These are phyloP conservation scores for Pestalotiopsis sp. DNA, from an alignment of 2,329 filamentous ascomycete genomes.

Conservation along the genomic window DNA sequence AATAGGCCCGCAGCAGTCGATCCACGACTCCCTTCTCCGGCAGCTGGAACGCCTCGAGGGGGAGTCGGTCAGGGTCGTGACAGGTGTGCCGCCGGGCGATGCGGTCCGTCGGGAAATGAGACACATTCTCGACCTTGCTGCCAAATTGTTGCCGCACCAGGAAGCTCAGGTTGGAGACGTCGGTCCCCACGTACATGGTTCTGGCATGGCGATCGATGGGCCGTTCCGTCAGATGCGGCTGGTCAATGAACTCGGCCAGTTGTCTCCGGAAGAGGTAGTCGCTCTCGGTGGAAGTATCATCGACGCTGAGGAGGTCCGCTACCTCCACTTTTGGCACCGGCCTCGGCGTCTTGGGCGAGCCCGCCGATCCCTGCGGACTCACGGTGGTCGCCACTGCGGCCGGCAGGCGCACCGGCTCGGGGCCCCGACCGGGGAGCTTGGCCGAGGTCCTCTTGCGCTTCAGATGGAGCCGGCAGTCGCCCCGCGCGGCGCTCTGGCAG, in stretches of 20 bases:
- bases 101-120: constrained; percentile 43
- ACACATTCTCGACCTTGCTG: constrained; percentile 22
- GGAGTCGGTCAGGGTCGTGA: constrained; percentile 45
- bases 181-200: constrained; percentile 57
- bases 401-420: background rate
- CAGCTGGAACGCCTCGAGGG: constrained; percentile 51
- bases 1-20: constrained; percentile 53
- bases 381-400: background rate
- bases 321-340: constrained; percentile 3
- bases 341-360: constrained; percentile 12
- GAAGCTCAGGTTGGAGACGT: constrained; percentile 59
- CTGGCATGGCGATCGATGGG: constrained; percentile 51
- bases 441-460: constrained; percentile 12
- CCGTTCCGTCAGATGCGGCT: constrained; percentile 44
- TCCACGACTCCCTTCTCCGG: constrained; percentile 51
- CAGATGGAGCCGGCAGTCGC: constrained; percentile 12
- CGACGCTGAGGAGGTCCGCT: background rate
- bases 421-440: constrained; percentile 2
- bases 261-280: constrained; percentile 47
- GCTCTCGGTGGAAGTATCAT: constrained; percentile 24
- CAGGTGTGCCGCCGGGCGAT: constrained; percentile 42
- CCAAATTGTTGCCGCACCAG: constrained; percentile 51
- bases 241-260: constrained; percentile 53
- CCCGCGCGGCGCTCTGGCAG: constrained; percentile 8
- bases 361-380: background rate